phyloP scores from a whole-genome alignment of 768 basidiomycete genomes.

The Rhodotorula toruloides region DNA sequence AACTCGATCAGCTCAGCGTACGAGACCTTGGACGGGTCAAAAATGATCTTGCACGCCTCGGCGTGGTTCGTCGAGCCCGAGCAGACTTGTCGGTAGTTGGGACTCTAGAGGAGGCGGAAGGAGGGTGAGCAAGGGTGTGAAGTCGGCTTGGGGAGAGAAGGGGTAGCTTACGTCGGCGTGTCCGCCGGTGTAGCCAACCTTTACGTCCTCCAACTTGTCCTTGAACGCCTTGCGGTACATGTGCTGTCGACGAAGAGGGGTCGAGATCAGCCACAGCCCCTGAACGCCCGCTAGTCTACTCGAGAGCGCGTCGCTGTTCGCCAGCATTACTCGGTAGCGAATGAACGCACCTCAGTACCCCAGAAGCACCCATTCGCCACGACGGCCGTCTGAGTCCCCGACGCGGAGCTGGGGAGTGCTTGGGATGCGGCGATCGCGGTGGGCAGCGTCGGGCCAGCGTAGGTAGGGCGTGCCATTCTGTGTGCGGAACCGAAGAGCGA shows the following conservation, averaged over 20 bases:
- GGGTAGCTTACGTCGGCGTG: slow-evolving; percentile 52
- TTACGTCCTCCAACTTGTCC: slow-evolving; percentile 53
- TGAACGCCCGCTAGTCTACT: too few relatives aligned
- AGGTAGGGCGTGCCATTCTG: slow-evolving; percentile 17
- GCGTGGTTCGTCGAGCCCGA: slow-evolving; percentile 77
- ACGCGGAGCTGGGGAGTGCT: background rate
- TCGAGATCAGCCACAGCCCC: background rate
- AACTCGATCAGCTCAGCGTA: slow-evolving; percentile 72
- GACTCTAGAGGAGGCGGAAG: slow-evolving; percentile 43
- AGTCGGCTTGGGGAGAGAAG: background rate
- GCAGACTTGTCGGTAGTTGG: slow-evolving; percentile 72
- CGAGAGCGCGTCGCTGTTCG: too few relatives aligned
- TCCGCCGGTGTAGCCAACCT: slow-evolving; percentile 77
- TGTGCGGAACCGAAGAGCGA: slow-evolving; percentile 13
- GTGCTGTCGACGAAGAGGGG: slow-evolving; percentile 13
- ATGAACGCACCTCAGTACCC: slow-evolving; percentile 31
- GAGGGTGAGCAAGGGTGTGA: background rate
- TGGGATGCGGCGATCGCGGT: slow-evolving; percentile 24
- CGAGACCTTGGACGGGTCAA: slow-evolving; percentile 63
- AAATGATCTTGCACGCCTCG: slow-evolving; percentile 73
- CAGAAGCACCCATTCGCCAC: slow-evolving; percentile 36
- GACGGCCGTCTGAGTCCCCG: slow-evolving; percentile 1
- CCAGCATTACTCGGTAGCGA: too few relatives aligned
- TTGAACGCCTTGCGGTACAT: slow-evolving; percentile 32
- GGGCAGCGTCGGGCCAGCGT: slow-evolving; percentile 33